Evolutionary conservation across 495 filamentous ascomycete species (phyloP).

Genomic region (Schizothecium vesticola): DNA sequence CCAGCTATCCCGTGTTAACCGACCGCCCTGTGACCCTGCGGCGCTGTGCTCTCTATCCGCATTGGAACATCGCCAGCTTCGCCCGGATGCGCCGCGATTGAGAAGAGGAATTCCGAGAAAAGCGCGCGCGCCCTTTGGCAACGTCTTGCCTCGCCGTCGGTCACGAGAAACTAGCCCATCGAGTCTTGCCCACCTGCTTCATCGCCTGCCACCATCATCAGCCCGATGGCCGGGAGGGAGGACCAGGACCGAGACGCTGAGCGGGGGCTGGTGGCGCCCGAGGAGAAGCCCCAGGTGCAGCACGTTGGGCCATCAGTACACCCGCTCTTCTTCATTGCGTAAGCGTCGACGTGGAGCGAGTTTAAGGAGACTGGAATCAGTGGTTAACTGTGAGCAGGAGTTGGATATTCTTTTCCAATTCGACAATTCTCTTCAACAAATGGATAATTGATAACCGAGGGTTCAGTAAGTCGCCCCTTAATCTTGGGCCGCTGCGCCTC

Average conservation of each 20-base stretch:
- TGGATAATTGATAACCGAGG: conserved; percentile 70
- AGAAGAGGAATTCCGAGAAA: neutral
- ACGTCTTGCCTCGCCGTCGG: neutral
- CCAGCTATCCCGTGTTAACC: neutral
- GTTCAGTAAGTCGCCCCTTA: conserved; percentile 61
- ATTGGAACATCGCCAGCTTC: neutral
- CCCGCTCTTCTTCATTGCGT: conserved; percentile 75
- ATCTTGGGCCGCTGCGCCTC: neutral
- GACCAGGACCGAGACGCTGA: conserved; percentile 6
- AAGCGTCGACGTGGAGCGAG: conserved; percentile 30
- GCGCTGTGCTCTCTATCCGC: neutral
- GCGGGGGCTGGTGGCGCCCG: neutral
- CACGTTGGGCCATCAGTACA: conserved; percentile 42
- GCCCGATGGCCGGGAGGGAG: conserved; percentile 4
- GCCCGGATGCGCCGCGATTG: neutral
- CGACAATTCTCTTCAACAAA: conserved; percentile 93
- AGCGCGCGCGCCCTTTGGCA: neutral
- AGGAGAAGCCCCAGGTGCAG: conserved; percentile 9
- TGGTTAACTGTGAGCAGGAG: conserved; percentile 40
- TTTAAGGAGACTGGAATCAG: neutral
- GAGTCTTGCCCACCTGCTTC: neutral
- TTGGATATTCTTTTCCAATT: conserved; percentile 86
- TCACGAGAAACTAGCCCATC: neutral
- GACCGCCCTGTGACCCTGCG: neutral
- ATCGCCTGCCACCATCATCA: neutral